Evolutionary conservation across 768 basidiomycete genomes (phyloP), one percentile per base, ranked within the genome.

Genomic region (Phanerochaete carnosa): DNA sequence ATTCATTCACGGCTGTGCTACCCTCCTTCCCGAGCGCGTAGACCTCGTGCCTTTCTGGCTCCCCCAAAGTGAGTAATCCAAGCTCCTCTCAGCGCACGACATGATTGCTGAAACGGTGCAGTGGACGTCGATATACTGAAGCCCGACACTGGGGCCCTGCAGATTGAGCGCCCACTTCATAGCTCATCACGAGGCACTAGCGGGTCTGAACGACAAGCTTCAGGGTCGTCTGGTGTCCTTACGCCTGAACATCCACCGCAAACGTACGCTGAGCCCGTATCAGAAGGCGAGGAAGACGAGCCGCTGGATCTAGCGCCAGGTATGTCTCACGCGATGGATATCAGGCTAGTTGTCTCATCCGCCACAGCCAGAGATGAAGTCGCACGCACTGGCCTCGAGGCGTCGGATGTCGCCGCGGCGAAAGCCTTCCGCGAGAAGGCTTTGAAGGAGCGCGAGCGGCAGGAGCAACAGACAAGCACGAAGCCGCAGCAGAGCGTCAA

Each of bases 31-130:
- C 22, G 85, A 92, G 68, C 89, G 96, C 35, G 95, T 98, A 47
- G 92, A 98, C 69, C 83, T 99, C 25, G 91, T 99, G 35, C 97
- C 97, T 6, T 99, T 98, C 81, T 99, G 97, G 97, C 83, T 95
- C 6, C 95, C 95, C 5, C 95, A 98, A 72, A 97, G 91, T 92
- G 72, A 43, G 82, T 66, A 3, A 46, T 22, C 9, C 11, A 45
- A 16, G 11, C 46, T 30, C 39, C 3, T 19, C 13, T 3, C 45
- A 37, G 23, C n/a, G 23, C 33, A 45, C 26, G 19, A 25, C 22
- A 6, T 55, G 37, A 28, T n/a, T 35, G 19, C 37, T 55, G 35
- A 55, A 13, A n/a, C 23, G 28, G 43, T 7, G 23, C 59, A 93
- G 91, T 98, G 95, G 95, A 97, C 61, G 90, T 83, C 55, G 93